Evolutionary conservation across 352 stramenopile genomes (phyloP).

Genomic region (Pythium vanterpoolii): DNA sequence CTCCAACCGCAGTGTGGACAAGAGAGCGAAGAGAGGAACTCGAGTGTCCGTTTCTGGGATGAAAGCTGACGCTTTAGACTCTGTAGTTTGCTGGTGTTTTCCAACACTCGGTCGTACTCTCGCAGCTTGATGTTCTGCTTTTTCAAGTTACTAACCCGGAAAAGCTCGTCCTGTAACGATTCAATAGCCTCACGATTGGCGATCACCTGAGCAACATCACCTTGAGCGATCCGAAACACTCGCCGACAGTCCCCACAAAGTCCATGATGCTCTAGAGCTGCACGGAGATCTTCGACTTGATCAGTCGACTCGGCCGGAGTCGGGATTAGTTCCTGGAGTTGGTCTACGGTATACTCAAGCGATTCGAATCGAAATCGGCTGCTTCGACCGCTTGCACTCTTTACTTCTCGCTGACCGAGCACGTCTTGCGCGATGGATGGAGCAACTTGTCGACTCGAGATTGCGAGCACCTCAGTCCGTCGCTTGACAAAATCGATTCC

Average conservation of each 20-base stretch:
- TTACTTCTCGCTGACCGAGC: neutral
- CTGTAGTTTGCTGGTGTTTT: conserved; percentile 30
- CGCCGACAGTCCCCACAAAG: conserved; percentile 46
- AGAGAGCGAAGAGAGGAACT: conserved; percentile 33
- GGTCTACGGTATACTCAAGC: conserved; percentile 20
- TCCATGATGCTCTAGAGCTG: conserved; percentile 30
- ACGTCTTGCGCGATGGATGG: neutral
- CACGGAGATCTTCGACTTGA: conserved; percentile 13
- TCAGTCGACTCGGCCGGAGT: conserved; percentile 3
- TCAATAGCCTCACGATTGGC: conserved; percentile 27
- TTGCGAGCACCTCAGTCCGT: conserved; percentile 1
- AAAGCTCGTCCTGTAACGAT: conserved; percentile 20
- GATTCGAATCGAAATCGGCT: conserved; percentile 14
- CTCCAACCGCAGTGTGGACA: conserved; percentile 39
- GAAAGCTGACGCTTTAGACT: conserved; percentile 22
- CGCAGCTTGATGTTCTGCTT: conserved; percentile 30
- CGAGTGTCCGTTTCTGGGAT: conserved; percentile 28
- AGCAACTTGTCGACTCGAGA: neutral
- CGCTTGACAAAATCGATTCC: conserved; percentile 7
- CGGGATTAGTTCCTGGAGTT: conserved; percentile 34
- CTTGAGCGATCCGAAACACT: conserved; percentile 41
- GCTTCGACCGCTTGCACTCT: conserved; percentile 1
- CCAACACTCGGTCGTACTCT: conserved; percentile 28
- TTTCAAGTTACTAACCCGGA: conserved; percentile 27
- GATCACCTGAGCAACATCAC: conserved; percentile 24